A percentile compares a stretch with the other conserved stretches of the same genome.
These are phyloP conservation scores for Podila minutissima DNA, from an alignment of 192 early-diverging fungal genomes.

Conservation along the genomic window DNA sequence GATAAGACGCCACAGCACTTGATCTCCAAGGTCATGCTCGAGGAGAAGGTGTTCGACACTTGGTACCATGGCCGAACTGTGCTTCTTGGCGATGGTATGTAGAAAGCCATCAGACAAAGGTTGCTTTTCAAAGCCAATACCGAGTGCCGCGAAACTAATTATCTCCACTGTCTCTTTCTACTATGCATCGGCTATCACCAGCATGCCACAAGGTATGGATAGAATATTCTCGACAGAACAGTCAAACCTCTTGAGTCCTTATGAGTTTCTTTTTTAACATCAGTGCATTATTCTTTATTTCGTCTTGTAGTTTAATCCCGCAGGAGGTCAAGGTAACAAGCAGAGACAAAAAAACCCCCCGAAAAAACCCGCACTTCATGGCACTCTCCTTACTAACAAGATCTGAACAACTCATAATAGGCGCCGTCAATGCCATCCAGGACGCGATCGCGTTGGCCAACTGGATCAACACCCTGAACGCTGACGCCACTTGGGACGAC, in stretches of 20 bases:
- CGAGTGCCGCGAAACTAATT: too few relatives aligned
- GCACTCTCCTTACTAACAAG: too few relatives aligned
- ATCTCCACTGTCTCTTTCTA: too few relatives aligned
- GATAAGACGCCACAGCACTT: constrained; percentile 4
- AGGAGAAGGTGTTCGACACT: constrained; percentile 31
- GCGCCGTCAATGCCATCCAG: not conserved
- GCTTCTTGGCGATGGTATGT: constrained; percentile 16
- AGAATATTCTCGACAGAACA: not conserved
- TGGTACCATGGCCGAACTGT: constrained; percentile 25
- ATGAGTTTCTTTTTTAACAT: not conserved
- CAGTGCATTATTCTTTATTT: too few relatives aligned
- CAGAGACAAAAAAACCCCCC: too few relatives aligned
- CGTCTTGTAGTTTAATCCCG: too few relatives aligned
- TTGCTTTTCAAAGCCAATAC: too few relatives aligned
- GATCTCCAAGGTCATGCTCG: constrained; percentile 23
- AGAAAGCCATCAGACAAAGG: too few relatives aligned
- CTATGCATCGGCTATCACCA: too few relatives aligned
- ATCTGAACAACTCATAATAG: too few relatives aligned
- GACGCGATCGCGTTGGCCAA: not conserved
- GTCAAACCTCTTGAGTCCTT: not conserved
- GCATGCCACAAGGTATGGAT: not conserved
- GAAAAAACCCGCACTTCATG: too few relatives aligned
- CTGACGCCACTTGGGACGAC: not conserved
- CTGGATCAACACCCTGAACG: not conserved
- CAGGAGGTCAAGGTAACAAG: too few relatives aligned